Evolutionary conservation across 192 early-diverging fungal species (phyloP).

Genomic region (Phycomyces nitens): DNA sequence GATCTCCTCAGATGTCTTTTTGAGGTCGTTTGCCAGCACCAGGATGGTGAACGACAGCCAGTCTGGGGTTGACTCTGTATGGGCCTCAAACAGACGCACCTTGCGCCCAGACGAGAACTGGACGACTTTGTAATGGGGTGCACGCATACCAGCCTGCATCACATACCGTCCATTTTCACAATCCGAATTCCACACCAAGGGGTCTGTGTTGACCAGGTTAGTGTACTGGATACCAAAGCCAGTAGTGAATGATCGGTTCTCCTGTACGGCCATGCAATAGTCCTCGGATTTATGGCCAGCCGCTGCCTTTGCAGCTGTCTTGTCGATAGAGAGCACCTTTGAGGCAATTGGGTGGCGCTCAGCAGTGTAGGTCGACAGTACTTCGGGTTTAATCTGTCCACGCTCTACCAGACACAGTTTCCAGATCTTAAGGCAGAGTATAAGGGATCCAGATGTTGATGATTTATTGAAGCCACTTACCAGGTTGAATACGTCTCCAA

Average conservation of each 20-base stretch:
- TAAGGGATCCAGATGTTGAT: background rate
- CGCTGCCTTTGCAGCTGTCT: slow-evolving; percentile 17
- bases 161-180: background rate
- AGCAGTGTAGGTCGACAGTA: slow-evolving; percentile 13
- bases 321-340: slow-evolving; percentile 24
- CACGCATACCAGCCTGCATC: slow-evolving; percentile 14
- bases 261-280: slow-evolving; percentile 15
- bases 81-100: slow-evolving; percentile 16
- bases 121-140: slow-evolving; percentile 27
- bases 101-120: slow-evolving; percentile 14
- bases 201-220: background rate
- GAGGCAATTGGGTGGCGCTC: slow-evolving; percentile 23
- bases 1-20: background rate
- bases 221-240: slow-evolving; percentile 28
- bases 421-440: slow-evolving; percentile 21
- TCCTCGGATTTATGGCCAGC: slow-evolving; percentile 3
- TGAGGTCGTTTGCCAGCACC: slow-evolving; percentile 19
- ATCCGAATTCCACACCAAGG: background rate
- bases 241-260: slow-evolving; percentile 17
- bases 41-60: slow-evolving; percentile 16
- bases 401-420: slow-evolving; percentile 27
- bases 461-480: too few relatives aligned
- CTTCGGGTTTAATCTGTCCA: background rate
- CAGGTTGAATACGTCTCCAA: slow-evolving; percentile 32
- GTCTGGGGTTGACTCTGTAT: background rate